Conservation (phyloP, 371 early-diverging fungal genomes). For the Syncephalastrum racemosum region DNA sequence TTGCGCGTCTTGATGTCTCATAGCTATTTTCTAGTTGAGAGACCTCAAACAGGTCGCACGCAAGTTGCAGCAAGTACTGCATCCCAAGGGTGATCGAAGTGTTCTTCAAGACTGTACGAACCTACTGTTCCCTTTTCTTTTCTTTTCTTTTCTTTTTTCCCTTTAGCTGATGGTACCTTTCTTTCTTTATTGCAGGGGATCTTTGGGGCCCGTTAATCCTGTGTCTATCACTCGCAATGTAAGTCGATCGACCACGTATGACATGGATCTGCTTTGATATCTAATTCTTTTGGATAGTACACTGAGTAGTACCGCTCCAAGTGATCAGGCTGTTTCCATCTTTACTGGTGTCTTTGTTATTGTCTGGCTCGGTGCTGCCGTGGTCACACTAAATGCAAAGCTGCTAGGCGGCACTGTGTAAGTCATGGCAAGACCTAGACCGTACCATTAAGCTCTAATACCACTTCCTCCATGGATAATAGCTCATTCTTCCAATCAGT, state of each 20-base stretch:
- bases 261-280: neutral
- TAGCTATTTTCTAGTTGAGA: constrained; percentile 53
- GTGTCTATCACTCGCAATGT: constrained; percentile 82
- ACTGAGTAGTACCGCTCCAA: constrained; percentile 63
- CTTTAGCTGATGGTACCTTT: neutral
- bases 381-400: constrained; percentile 92
- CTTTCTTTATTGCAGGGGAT: constrained; percentile 73
- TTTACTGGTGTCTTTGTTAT: constrained; percentile 92
- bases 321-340: constrained; percentile 77
- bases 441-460: neutral
- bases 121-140: too few relatives aligned
- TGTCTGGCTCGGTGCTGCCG: constrained; percentile 91
- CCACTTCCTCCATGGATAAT: constrained; percentile 7
- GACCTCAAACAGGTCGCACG: constrained; percentile 73
- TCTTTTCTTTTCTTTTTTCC: too few relatives aligned
- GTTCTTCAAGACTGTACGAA: constrained; percentile 71
- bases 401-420: constrained; percentile 92
- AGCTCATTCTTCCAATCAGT: constrained; percentile 95
- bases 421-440: constrained; percentile 14
- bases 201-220: constrained; percentile 95
- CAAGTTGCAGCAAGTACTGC: constrained; percentile 75
- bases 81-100: constrained; percentile 65
- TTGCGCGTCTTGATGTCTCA: neutral
- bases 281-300: constrained; percentile 22
- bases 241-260: constrained; percentile 13